Conservation (phyloP, 345 rosid species). For the Corchorus olitorius region DNA sequence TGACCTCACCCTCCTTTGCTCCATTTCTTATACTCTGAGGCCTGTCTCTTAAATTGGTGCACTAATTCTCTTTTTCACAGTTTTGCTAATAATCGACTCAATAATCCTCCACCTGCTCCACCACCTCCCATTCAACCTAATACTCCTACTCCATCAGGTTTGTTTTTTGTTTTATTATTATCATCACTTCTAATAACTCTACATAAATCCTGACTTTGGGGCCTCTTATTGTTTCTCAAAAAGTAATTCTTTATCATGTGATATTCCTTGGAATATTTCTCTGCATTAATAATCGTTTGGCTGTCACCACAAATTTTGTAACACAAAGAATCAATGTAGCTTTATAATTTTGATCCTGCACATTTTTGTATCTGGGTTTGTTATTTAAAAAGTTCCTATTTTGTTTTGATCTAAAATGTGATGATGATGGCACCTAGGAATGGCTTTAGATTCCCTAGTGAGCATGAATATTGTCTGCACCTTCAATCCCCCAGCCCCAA, state of each 20-base stretch:
- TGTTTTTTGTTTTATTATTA: constrained; percentile 10
- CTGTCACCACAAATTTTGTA: neutral
- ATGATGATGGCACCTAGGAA: constrained; percentile 1
- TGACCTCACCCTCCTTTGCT: neutral
- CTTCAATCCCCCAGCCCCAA: constrained; percentile 1
- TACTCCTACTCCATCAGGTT: constrained; percentile 46
- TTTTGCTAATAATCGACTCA: constrained; percentile 50
- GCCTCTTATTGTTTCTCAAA: neutral
- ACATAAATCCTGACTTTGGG: neutral
- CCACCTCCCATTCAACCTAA: constrained; percentile 54
- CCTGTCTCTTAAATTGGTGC: constrained; percentile 11
- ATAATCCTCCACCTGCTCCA: constrained; percentile 36
- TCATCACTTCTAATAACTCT: neutral
- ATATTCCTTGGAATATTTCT: neutral
- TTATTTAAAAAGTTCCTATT: neutral
- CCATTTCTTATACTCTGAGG: constrained; percentile 16
- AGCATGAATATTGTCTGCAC: neutral
- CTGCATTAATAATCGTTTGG: neutral
- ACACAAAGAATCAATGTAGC: neutral
- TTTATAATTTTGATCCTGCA: neutral
- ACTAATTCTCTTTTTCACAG: constrained; percentile 50
- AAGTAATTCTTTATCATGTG: neutral
- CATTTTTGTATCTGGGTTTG: neutral
- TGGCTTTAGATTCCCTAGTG: neutral
- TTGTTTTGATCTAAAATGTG: neutral